Conservation (phyloP, 805 yeast species). For the Kuraishia borneana region DNA sequence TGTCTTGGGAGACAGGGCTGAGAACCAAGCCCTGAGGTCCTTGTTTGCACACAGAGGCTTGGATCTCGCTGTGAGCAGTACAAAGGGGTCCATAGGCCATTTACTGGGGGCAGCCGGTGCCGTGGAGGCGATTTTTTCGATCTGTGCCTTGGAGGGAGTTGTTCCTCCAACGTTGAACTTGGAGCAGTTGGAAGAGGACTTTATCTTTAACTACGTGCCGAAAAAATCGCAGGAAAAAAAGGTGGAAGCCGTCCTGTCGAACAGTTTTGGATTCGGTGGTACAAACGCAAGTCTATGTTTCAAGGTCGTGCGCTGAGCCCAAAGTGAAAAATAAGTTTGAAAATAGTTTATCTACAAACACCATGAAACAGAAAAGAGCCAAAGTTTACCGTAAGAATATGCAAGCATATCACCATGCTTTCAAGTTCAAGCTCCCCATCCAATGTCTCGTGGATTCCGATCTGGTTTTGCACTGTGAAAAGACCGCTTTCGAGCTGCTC, state of each 20-base stretch:
- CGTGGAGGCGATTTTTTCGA: slow-evolving; percentile 76
- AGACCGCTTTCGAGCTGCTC: slow-evolving; percentile 65
- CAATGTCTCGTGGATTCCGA: slow-evolving; percentile 84
- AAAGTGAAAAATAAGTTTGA: not conserved
- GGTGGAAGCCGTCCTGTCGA: slow-evolving; percentile 57
- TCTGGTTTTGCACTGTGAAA: slow-evolving; percentile 52
- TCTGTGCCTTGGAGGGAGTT: slow-evolving; percentile 45
- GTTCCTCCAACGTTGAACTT: slow-evolving; percentile 82
- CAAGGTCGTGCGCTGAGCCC: slow-evolving; percentile 17
- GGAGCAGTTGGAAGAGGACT: slow-evolving; percentile 26
- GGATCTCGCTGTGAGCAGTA: slow-evolving; percentile 53
- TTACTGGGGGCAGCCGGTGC: slow-evolving; percentile 94
- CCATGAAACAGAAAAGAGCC: slow-evolving; percentile 96
- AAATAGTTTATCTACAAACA: too few species aligned
- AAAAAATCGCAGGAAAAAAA: slow-evolving; percentile 25
- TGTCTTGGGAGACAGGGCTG: slow-evolving; percentile 79
- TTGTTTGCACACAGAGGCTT: slow-evolving; percentile 31
- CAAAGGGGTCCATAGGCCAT: slow-evolving; percentile 92
- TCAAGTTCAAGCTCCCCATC: slow-evolving; percentile 89
- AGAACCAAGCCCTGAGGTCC: slow-evolving; percentile 58
- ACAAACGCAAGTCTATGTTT: slow-evolving; percentile 72
- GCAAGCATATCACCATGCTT: slow-evolving; percentile 73
- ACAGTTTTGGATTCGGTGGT: slow-evolving; percentile 98
- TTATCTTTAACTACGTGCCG: slow-evolving; percentile 48
- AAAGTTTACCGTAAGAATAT: slow-evolving; percentile 89